These are phyloP conservation scores for Cryoendolithus antarcticus DNA, from an alignment of 2,329 filamentous ascomycete genomes.

Conservation along the genomic window DNA sequence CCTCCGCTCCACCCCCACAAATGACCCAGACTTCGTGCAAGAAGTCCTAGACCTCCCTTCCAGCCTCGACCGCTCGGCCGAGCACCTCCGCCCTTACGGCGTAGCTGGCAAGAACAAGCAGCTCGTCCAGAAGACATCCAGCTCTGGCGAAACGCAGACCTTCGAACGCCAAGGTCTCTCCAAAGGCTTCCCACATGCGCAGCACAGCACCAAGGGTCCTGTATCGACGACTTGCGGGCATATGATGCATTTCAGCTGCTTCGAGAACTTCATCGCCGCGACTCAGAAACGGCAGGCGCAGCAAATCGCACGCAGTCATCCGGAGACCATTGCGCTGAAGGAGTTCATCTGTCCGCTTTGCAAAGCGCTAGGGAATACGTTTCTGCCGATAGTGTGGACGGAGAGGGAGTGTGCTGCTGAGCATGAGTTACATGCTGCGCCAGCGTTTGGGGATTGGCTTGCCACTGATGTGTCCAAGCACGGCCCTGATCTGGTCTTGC, in stretches of 20 bases:
- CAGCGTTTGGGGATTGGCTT: conserved; percentile 57
- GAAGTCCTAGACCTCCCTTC: conserved; percentile 69
- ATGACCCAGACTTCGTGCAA: conserved; percentile 69
- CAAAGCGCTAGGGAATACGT: conserved; percentile 90
- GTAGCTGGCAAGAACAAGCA: conserved; percentile 77
- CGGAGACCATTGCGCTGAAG: conserved; percentile 63
- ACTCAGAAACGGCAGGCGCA: conserved; percentile 73
- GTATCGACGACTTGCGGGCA: conserved; percentile 89
- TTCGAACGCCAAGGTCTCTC: conserved; percentile 73
- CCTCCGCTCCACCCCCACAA: conserved; percentile 71
- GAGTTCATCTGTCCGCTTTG: conserved; percentile 96
- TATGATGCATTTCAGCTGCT: conserved; percentile 96
- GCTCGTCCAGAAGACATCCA: conserved; percentile 61
- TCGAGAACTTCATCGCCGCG: conserved; percentile 79
- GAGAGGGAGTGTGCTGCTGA: conserved; percentile 73
- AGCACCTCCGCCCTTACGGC: conserved; percentile 75
- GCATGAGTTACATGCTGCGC: conserved; percentile 41
- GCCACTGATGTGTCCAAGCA: conserved; percentile 39
- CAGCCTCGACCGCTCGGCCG: conserved; percentile 75
- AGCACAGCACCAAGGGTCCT: conserved; percentile 51
- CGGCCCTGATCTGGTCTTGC: conserved; percentile 33
- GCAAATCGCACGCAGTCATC: conserved; percentile 89
- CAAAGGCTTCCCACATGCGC: conserved; percentile 67
- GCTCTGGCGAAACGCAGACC: conserved; percentile 56
- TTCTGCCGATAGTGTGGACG: conserved; percentile 92